These are phyloP conservation scores for Lathyrus sativus DNA, from an alignment of 306 rosid genomes.

Conservation along the genomic window DNA sequence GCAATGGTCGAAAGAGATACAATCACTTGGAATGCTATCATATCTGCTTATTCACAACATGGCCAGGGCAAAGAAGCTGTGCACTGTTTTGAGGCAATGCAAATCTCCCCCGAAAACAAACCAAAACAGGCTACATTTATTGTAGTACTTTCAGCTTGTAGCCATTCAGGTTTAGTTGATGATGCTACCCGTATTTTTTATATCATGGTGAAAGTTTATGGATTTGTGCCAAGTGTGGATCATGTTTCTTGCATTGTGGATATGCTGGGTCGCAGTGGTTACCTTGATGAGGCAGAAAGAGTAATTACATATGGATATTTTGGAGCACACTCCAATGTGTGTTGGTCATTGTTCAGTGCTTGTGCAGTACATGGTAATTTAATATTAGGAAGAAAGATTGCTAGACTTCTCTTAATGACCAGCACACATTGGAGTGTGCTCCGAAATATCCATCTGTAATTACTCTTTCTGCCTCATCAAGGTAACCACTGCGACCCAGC, in stretches of 20 bases:
- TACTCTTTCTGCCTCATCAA: constrained; percentile 70
- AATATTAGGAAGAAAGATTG: constrained; percentile 63
- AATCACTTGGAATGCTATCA: too few relatives aligned
- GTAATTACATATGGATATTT: constrained; percentile 51
- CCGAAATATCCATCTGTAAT: constrained; percentile 50
- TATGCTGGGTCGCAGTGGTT: constrained; percentile 72
- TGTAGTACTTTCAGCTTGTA: constrained; percentile 76
- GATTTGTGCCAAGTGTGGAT: constrained; percentile 57
- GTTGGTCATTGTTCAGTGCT: background rate
- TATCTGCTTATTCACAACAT: too few relatives aligned
- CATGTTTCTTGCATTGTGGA: constrained; percentile 81
- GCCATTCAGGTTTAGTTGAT: constrained; percentile 71
- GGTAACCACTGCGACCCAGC: constrained; percentile 72
- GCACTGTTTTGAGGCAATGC: too few relatives aligned
- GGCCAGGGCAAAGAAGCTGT: too few relatives aligned
- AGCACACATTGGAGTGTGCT: constrained; percentile 59
- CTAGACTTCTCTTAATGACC: constrained; percentile 47
- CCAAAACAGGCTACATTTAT: constrained; percentile 77
- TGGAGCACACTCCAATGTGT: constrained; percentile 60
- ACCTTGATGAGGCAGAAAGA: constrained; percentile 72
- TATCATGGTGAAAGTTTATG: constrained; percentile 55
- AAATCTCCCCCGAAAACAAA: constrained; percentile 37
- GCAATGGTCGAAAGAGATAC: too few relatives aligned
- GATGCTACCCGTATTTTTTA: constrained; percentile 60
- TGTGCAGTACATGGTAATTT: constrained; percentile 60